Percentiles rank a stretch among this genome's conserved stretches.
These are phyloP conservation scores for Cyberlindnera mycetangii DNA, from an alignment of 805 yeast genomes.

Conservation along the genomic window DNA sequence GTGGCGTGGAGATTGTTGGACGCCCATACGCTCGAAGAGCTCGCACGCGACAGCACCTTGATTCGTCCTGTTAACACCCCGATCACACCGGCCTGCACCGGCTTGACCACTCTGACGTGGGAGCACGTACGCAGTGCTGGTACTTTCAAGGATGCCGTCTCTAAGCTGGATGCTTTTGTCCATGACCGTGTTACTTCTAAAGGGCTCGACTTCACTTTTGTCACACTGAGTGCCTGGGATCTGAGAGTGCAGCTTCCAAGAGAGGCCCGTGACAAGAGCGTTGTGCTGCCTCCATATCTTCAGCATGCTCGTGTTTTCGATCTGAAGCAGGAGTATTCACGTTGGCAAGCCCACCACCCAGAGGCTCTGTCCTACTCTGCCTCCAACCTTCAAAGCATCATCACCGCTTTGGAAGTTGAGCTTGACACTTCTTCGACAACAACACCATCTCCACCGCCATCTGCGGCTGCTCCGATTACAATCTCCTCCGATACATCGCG, in stretches of 20 bases:
- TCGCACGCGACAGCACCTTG: conserved; percentile 42
- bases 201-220: conserved; percentile 56
- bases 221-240: conserved; percentile 66
- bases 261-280: conserved; percentile 75
- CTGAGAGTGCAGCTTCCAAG: conserved; percentile 74
- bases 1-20: conserved; percentile 66
- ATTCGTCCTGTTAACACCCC: conserved; percentile 66
- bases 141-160: conserved; percentile 61
- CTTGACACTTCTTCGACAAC: conserved; percentile 1
- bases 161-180: conserved; percentile 48
- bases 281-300: conserved; percentile 68
- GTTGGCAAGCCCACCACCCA: conserved; percentile 67
- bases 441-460: not conserved
- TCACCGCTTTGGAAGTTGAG: conserved; percentile 31
- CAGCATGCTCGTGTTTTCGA: conserved; percentile 78
- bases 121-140: conserved; percentile 57
- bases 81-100: conserved; percentile 55
- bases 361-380: conserved; percentile 36
- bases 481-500: conserved; percentile 1
- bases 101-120: conserved; percentile 53
- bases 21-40: conserved; percentile 44
- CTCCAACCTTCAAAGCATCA: conserved; percentile 28
- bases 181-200: conserved; percentile 40
- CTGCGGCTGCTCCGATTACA: too few species aligned
- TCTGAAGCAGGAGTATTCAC: conserved; percentile 65